Evolutionary conservation across 352 stramenopile genomes (phyloP).

Genomic region (Albugo laibachii): DNA sequence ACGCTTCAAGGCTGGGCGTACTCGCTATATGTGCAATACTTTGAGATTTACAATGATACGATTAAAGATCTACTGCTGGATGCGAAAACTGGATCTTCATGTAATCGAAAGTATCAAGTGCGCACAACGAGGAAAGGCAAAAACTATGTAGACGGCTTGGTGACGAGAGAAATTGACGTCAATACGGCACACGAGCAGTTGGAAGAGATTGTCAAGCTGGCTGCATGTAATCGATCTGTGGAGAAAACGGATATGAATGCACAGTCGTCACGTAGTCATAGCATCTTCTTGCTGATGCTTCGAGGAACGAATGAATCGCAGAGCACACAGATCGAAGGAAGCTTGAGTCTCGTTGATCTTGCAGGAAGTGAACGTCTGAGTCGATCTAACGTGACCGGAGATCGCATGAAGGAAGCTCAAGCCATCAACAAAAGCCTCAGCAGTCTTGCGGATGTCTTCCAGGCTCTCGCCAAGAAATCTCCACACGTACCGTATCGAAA

Average conservation of each 20-base stretch:
- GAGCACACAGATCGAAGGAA: slow-evolving; percentile 82
- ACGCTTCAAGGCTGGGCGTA: slow-evolving; percentile 88
- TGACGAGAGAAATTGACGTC: slow-evolving; percentile 53
- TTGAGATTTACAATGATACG: slow-evolving; percentile 99
- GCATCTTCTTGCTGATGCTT: slow-evolving; percentile 94
- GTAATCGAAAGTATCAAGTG: slow-evolving; percentile 46
- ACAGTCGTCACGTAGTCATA: slow-evolving; percentile 94
- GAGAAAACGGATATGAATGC: slow-evolving; percentile 96
- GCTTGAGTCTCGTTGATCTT: slow-evolving; percentile 83
- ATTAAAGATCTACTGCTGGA: slow-evolving; percentile 91
- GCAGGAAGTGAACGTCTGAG: slow-evolving; percentile 94
- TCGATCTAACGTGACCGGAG: slow-evolving; percentile 78
- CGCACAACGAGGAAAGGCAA: slow-evolving; percentile 58
- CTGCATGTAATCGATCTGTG: slow-evolving; percentile 90
- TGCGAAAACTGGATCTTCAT: slow-evolving; percentile 8
- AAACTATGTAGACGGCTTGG: slow-evolving; percentile 82
- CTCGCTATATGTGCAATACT: slow-evolving; percentile 92
- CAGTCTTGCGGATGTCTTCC: slow-evolving; percentile 96
- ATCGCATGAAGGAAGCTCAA: slow-evolving; percentile 93
- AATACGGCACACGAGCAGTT: slow-evolving; percentile 66
- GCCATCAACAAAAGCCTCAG: slow-evolving; percentile 99
- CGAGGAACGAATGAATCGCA: slow-evolving; percentile 69
- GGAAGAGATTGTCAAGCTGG: slow-evolving; percentile 74
- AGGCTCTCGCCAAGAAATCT: slow-evolving; percentile 90
- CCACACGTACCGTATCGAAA: slow-evolving; percentile 96